Conservation (phyloP, 768 basidiomycete species). For the Russula lepida region DNA sequence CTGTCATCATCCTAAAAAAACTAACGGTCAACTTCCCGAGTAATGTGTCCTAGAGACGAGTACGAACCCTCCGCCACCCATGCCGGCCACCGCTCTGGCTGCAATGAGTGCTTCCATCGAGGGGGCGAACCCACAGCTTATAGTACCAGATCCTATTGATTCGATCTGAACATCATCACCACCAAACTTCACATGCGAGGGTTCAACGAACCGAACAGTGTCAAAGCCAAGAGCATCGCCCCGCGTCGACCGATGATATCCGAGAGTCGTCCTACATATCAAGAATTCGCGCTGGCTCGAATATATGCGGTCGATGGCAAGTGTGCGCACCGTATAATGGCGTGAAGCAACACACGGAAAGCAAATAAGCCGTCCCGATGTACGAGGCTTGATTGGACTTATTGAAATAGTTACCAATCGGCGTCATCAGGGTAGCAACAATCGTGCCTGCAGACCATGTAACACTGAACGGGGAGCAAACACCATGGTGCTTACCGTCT, state of each 20-base stretch:
- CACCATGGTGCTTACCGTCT: conserved; percentile 46
- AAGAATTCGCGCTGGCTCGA: conserved; percentile 8
- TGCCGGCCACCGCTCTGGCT: conserved; percentile 80
- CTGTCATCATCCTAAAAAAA: conserved; percentile 68
- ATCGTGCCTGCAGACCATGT: conserved; percentile 51
- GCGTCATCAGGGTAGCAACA: conserved; percentile 76
- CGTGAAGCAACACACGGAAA: conserved; percentile 87
- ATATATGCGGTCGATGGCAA: conserved; percentile 10
- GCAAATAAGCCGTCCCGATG: conserved; percentile 80
- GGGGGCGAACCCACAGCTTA: conserved; percentile 78
- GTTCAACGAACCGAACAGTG: conserved; percentile 55
- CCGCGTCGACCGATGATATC: conserved; percentile 81
- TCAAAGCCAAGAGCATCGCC: conserved; percentile 77
- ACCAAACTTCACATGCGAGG: conserved; percentile 25
- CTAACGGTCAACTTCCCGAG: conserved; percentile 21
- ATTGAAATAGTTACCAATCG: conserved; percentile 79
- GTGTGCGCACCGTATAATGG: conserved; percentile 65
- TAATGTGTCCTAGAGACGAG: conserved; percentile 19
- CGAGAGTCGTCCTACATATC: conserved; percentile 59
- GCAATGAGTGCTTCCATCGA: conserved; percentile 77
- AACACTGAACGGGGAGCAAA: not conserved
- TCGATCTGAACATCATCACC: conserved; percentile 7
- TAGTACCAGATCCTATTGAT: conserved; percentile 63
- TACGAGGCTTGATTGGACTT: conserved; percentile 77
- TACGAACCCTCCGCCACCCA: conserved; percentile 85